Base-by-base conservation (phyloP, 495 filamentous ascomycete genomes). In the Aspergillus nidulans region DNA sequence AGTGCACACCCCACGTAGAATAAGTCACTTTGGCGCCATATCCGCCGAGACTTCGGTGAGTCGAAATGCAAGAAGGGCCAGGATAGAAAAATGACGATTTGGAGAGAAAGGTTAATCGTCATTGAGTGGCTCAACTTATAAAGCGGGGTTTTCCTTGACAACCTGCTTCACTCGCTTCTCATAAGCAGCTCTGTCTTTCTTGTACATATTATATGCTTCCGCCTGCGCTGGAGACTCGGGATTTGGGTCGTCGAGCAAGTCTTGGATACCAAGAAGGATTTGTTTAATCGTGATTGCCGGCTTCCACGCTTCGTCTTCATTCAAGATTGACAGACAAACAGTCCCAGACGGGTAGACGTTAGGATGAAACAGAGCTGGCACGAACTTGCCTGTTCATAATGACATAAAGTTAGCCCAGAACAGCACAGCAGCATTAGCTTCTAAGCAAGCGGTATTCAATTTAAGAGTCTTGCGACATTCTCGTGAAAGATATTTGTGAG, bases 311-410 rank as follows among this genome's bases (percentile, higher is more conserved):
- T 99, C 94, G 58, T 99, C 94, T 69, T 99, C 95, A 71, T 99
- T 99, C 53, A 99, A 71, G 61, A 99, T 99, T 15, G 90, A 96
- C 12, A 99, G 82, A 68, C 94, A 99, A 49, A 99, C 95, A 18
- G 94, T 97, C 52, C 94, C 95, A 2, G 92, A 97, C 1, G 94
- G 94, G 68, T 99, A 99, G 63, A 99, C 95, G 65, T 99, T 99
- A 0, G 94, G 94, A 67, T 99, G 94, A 78, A 97, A 99, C 13
- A 99, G 86, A 3, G 94, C 91, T 6, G 94, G 94, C 1, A 85
- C 80, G 63, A 99, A 99, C 83, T 96, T 96, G 85, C 92, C 92
- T 97, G 60, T 40, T 36, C 28, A 21, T 5, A 49, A 28, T 5
- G 8, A 3, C 13, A 9, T 2, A 8, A 30, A 18, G 44, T 55